These are phyloP conservation scores for Dactylellina leptospora DNA, from an alignment of 2,329 filamentous ascomycete genomes.

Conservation along the genomic window DNA sequence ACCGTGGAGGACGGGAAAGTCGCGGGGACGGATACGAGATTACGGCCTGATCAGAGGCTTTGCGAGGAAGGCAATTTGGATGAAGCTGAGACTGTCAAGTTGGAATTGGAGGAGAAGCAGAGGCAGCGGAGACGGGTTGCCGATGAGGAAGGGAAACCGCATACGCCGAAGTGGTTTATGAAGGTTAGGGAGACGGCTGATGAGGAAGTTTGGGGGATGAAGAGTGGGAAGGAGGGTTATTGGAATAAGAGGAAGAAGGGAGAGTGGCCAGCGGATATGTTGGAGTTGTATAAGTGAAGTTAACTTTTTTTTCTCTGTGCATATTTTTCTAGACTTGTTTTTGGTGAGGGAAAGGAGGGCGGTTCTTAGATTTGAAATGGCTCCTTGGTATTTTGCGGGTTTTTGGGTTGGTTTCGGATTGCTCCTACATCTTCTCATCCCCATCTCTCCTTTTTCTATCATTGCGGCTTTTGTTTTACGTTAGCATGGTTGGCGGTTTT, in stretches of 20 bases:
- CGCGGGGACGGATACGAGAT: conserved; percentile 80
- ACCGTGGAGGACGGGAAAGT: conserved; percentile 76
- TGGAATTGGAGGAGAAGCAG: conserved; percentile 84
- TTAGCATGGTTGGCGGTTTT: too few relatives aligned
- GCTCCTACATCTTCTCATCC: too few relatives aligned
- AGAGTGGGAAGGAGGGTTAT: conserved; percentile 83
- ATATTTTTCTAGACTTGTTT: too few relatives aligned
- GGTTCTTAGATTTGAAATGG: too few relatives aligned
- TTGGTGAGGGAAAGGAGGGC: too few relatives aligned
- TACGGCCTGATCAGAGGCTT: conserved; percentile 86
- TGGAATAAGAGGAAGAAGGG: conserved; percentile 84
- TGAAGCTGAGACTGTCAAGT: conserved; percentile 82
- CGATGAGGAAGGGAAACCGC: conserved; percentile 76
- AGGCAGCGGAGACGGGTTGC: conserved; percentile 75
- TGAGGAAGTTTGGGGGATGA: conserved; percentile 79
- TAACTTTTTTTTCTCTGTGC: too few relatives aligned
- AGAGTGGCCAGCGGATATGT: conserved; percentile 61
- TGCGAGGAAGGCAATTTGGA: conserved; percentile 84
- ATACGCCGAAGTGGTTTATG: conserved; percentile 85
- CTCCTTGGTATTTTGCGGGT: too few relatives aligned
- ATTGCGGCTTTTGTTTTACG: too few relatives aligned
- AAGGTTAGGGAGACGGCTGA: conserved; percentile 69
- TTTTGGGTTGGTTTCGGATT: too few relatives aligned
- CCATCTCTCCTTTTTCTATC: too few relatives aligned
- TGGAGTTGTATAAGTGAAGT: conserved; percentile 43